These are phyloP conservation scores for Xylaria arbuscula DNA, from an alignment of 2,329 filamentous ascomycete species.

Conservation along the genomic window DNA sequence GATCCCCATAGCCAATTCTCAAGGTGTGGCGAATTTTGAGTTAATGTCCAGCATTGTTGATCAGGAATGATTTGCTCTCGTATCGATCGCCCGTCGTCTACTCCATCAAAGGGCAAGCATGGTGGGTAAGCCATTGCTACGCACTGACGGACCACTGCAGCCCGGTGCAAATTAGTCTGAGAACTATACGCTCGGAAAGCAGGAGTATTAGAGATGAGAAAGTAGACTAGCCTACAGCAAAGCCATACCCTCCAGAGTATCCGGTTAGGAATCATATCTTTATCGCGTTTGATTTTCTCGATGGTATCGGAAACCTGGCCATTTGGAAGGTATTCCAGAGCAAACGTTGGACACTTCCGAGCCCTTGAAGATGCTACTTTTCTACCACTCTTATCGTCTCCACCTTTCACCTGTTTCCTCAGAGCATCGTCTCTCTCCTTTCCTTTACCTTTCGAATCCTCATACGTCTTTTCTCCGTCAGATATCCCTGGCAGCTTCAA, in stretches of 20 bases:
- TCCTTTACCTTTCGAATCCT: background rate
- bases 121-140: constrained; percentile 34
- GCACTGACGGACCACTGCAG: constrained; percentile 34
- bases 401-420: background rate
- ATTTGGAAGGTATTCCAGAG: constrained; percentile 31
- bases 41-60: constrained; percentile 4
- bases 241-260: constrained; percentile 33
- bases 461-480: constrained; percentile 1
- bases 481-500: constrained; percentile 19
- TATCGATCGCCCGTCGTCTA: background rate
- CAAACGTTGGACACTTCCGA: constrained; percentile 29
- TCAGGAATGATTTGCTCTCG: constrained; percentile 4
- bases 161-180: background rate
- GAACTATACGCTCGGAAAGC: background rate
- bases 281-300: background rate
- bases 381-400: background rate
- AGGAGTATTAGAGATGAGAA: background rate
- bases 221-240: constrained; percentile 50
- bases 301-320: constrained; percentile 5
- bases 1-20: constrained; percentile 25
- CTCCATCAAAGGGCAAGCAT: background rate
- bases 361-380: background rate
- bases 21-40: constrained; percentile 26
- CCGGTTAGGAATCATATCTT: constrained; percentile 18
- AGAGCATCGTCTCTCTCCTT: background rate